Conservation (phyloP, 371 early-diverging fungal species). For the Umbelopsis sp. region DNA sequence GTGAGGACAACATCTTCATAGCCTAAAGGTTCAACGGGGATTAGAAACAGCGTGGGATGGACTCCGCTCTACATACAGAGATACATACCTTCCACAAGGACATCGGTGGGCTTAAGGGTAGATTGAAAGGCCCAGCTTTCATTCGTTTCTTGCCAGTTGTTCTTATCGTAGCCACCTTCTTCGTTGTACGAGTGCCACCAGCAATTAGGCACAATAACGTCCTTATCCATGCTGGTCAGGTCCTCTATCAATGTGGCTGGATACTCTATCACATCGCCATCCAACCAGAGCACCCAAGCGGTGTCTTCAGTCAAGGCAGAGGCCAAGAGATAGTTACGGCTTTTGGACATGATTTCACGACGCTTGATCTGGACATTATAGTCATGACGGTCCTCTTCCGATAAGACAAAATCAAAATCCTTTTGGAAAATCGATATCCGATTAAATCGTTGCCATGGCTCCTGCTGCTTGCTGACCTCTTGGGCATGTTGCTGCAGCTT, state of each 20-base stretch:
- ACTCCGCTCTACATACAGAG: too few species aligned
- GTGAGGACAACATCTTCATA: slow-evolving; percentile 42
- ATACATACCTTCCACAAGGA: slow-evolving; percentile 24
- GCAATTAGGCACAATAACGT: slow-evolving; percentile 64
- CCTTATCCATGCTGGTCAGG: slow-evolving; percentile 59
- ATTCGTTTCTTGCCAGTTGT: slow-evolving; percentile 66
- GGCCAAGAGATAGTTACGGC: slow-evolving; percentile 63
- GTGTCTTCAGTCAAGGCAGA: slow-evolving; percentile 56
- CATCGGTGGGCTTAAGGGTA: slow-evolving; percentile 34
- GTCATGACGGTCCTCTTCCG: slow-evolving; percentile 62
- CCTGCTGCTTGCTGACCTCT: slow-evolving; percentile 23
- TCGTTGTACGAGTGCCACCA: slow-evolving; percentile 48
- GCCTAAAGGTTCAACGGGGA: slow-evolving; percentile 23
- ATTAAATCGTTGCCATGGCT: slow-evolving; percentile 40
- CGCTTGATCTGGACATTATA: slow-evolving; percentile 59
- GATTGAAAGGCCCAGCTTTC: slow-evolving; percentile 53
- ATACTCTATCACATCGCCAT: slow-evolving; percentile 69
- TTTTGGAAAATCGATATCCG: slow-evolving; percentile 63
- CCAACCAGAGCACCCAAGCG: slow-evolving; percentile 77
- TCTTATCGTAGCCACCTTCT: slow-evolving; percentile 55
- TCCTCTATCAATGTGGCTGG: slow-evolving; percentile 54
- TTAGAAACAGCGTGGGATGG: too few species aligned
- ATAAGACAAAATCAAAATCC: slow-evolving; percentile 52
- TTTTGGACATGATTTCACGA: slow-evolving; percentile 64
- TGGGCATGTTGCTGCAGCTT: slow-evolving; percentile 36